Evolutionary conservation across 2,329 filamentous ascomycete genomes (phyloP).

Genomic region (Monilinia aucupariae): DNA sequence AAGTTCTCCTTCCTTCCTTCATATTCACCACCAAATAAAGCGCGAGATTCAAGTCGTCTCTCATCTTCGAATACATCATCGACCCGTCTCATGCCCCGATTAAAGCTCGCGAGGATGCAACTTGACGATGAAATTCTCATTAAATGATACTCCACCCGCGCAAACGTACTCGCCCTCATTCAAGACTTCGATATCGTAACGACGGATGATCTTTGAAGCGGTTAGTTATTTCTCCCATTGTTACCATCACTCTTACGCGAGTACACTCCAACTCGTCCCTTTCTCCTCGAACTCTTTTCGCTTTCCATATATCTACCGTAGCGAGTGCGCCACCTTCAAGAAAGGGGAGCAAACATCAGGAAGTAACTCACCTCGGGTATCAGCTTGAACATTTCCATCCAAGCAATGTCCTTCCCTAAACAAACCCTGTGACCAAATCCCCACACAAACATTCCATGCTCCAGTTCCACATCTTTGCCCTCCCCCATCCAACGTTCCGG

Average conservation of each 20-base stretch:
- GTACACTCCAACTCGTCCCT: background rate
- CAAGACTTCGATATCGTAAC: conserved; percentile 24
- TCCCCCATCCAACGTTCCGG: conserved; percentile 50
- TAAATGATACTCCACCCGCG: conserved; percentile 25
- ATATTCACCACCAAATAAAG: no score
- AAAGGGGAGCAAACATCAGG: background rate
- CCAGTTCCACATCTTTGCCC: conserved; percentile 14
- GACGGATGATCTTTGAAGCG: conserved; percentile 9
- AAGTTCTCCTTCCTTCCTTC: no score
- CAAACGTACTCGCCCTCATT: conserved; percentile 22
- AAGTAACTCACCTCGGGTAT: conserved; percentile 23
- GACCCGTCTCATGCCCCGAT: background rate
- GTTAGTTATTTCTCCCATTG: background rate
- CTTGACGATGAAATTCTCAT: conserved; percentile 20
- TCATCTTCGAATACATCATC: no score
- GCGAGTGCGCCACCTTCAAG: no score
- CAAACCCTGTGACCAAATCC: conserved; percentile 26
- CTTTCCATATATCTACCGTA: background rate
- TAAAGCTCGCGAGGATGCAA: background rate
- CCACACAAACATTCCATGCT: conserved; percentile 25
- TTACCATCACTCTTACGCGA: no score
- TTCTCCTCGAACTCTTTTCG: no score
- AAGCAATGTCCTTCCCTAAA: conserved; percentile 30
- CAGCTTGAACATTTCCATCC: conserved; percentile 28
- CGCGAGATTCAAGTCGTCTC: no score